These are phyloP conservation scores for Elsinoe fawcettii DNA, from an alignment of 2,329 filamentous ascomycete species.

Conservation along the genomic window DNA sequence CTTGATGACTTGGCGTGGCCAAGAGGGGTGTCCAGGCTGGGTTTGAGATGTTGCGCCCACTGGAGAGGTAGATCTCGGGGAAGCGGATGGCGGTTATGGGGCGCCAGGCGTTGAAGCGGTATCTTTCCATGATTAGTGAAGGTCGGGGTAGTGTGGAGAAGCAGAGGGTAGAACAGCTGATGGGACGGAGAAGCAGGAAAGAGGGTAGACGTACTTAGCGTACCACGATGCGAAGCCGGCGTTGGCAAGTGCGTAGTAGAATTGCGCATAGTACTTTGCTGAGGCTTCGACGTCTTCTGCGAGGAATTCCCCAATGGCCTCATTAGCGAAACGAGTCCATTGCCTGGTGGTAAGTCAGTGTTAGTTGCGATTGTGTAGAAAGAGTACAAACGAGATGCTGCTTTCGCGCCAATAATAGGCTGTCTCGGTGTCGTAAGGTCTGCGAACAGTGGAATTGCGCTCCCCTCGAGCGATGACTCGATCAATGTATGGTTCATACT, in stretches of 20 bases:
- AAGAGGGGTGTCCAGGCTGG: conserved; percentile 25
- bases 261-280: conserved; percentile 26
- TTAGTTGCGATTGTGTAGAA: not conserved
- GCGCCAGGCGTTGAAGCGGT: conserved; percentile 24
- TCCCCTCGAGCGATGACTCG: conserved; percentile 24
- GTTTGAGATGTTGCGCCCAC: conserved; percentile 20
- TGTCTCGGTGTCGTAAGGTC: conserved; percentile 23
- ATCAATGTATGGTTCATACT: conserved; percentile 22
- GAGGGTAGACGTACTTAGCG: conserved; percentile 19
- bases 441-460: conserved; percentile 24
- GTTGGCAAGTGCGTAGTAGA: conserved; percentile 27
- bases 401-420: conserved; percentile 27
- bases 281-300: conserved; percentile 23
- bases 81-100: conserved; percentile 22
- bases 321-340: conserved; percentile 26
- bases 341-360: conserved; percentile 7
- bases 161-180: not conserved
- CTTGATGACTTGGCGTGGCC: conserved; percentile 25
- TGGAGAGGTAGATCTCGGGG: conserved; percentile 22
- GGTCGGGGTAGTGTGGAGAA: not conserved
- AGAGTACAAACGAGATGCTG: conserved; percentile 19
- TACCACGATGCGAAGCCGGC: conserved; percentile 26
- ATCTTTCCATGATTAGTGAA: not conserved
- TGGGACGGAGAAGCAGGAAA: not conserved
- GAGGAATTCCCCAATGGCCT: conserved; percentile 21